Conservation (phyloP, 2,329 filamentous ascomycete genomes). For the Exophiala aquamarina region DNA sequence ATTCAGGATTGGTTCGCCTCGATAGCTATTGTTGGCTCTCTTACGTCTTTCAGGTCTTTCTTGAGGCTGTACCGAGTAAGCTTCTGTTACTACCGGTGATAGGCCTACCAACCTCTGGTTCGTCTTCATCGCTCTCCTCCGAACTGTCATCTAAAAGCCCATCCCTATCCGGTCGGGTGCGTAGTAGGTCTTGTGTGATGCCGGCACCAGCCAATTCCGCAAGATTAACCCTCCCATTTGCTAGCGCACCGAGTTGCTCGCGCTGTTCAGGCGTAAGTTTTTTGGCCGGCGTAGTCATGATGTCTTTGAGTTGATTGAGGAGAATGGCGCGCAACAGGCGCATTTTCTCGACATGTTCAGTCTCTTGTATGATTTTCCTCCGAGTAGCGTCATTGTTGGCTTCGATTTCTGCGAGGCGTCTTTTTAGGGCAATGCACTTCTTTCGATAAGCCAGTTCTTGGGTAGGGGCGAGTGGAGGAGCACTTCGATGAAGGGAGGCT, state of each 20-base stretch:
- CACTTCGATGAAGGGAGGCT: slow-evolving; percentile 25
- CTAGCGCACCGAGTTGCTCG: slow-evolving; percentile 43
- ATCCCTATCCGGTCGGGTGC: slow-evolving; percentile 23
- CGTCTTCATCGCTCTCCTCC: slow-evolving; percentile 29
- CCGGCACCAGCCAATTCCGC: slow-evolving; percentile 49
- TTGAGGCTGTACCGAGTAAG: slow-evolving; percentile 39
- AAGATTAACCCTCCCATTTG: slow-evolving; percentile 52
- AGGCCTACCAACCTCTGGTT: slow-evolving; percentile 29
- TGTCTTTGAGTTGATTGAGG: slow-evolving; percentile 61
- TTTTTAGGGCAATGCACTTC: slow-evolving; percentile 94
- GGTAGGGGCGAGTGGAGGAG: slow-evolving; percentile 68
- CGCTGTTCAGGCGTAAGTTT: slow-evolving; percentile 75
- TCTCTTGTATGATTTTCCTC: slow-evolving; percentile 73
- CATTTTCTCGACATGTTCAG: slow-evolving; percentile 86
- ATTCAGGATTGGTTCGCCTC: slow-evolving; percentile 26
- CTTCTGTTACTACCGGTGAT: slow-evolving; percentile 5
- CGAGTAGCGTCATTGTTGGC: slow-evolving; percentile 83
- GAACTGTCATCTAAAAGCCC: slow-evolving; percentile 29
- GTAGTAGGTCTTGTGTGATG: slow-evolving; percentile 16
- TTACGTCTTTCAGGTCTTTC: slow-evolving; percentile 48
- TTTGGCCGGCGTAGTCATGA: slow-evolving; percentile 61
- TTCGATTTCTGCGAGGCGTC: slow-evolving; percentile 87
- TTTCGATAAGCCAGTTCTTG: slow-evolving; percentile 94
- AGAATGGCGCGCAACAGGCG: slow-evolving; percentile 79
- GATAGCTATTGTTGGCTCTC: slow-evolving; percentile 27